These are phyloP conservation scores for Diaporthe humulicola DNA, from an alignment of 2,329 filamentous ascomycete genomes.

Conservation along the genomic window DNA sequence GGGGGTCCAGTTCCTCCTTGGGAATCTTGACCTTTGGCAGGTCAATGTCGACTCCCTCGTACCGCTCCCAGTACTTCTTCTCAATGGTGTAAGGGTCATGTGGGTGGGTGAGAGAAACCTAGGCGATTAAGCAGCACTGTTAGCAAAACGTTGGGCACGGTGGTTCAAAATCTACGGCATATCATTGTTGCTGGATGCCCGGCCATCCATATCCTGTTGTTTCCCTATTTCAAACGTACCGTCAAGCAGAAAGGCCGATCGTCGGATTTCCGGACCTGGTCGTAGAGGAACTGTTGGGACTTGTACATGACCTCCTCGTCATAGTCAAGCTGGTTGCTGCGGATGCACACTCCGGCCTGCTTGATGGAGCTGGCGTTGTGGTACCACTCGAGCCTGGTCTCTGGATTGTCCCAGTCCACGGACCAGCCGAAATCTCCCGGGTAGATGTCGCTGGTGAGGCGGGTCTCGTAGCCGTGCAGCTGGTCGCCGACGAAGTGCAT, in stretches of 20 bases:
- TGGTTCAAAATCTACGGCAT: neutral
- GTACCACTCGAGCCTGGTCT: slow-evolving; percentile 91
- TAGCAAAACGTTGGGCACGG: slow-evolving; percentile 37
- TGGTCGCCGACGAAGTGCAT: slow-evolving; percentile 99
- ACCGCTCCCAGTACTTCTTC: slow-evolving; percentile 92
- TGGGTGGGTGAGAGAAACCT: slow-evolving; percentile 91
- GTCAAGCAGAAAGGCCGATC: slow-evolving; percentile 88
- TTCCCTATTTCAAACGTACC: slow-evolving; percentile 52
- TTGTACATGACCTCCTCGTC: slow-evolving; percentile 97
- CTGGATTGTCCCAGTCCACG: slow-evolving; percentile 94
- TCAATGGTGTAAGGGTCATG: slow-evolving; percentile 97
- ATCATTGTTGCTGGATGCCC: neutral
- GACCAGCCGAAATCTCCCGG: slow-evolving; percentile 95
- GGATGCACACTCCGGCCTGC: slow-evolving; percentile 88
- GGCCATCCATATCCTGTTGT: neutral
- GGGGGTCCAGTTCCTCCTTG: slow-evolving; percentile 85
- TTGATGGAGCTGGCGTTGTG: slow-evolving; percentile 95
- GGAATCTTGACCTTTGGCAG: slow-evolving; percentile 83
- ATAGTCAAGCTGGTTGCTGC: slow-evolving; percentile 95
- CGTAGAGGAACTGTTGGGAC: slow-evolving; percentile 89
- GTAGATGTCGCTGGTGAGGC: slow-evolving; percentile 95
- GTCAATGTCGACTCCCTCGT: slow-evolving; percentile 89
- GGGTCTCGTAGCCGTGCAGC: slow-evolving; percentile 92
- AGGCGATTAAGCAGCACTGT: slow-evolving; percentile 1
- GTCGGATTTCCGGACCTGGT: slow-evolving; percentile 84